Evolutionary conservation across 1,284 basidiomycete genomes (phyloP), one percentile per base, ranked within the genome.

Genomic region (Naganishia sp.): DNA sequence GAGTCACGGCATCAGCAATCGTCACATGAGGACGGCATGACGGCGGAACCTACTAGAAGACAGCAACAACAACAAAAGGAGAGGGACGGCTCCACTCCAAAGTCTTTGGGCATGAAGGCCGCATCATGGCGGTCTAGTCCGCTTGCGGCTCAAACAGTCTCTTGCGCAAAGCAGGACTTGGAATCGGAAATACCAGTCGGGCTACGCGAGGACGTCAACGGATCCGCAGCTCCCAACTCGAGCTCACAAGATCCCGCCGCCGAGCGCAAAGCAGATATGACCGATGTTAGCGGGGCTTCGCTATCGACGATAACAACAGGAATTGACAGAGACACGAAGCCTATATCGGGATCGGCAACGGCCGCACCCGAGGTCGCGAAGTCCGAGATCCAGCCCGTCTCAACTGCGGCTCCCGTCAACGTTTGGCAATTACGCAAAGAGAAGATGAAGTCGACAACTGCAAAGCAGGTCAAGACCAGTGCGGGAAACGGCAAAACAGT

Each of bases 391-490:
- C 28, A 25, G 55, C 13, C 51, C 3, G n/a, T 41, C n/a, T 15
- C 42, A 7, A 5, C 51, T 47, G 61, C 41, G 7, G 61, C 72
- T 2, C 57, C 66, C 9, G 71, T 75, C 35, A 77, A 79, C 63
- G 69, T 76, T 10, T 80, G 79, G 77, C 74, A 75, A 31, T 25
- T 73, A 47, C 65, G 76, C 49, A 77, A 74, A 68, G 76, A 76
- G 56, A 61, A 68, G 18, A 56, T 71, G 56, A 54, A 69, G 2
- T 60, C 71, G 45, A 47, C 52, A 63, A 23, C 41, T 63, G 11
- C 35, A 55, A 28, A 50, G 50, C 47, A 39, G 41, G 11, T 39
- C 10, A 51, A 50, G 17, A 15, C 13, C 2, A 42, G 18, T 35
- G 47, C 10, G 3, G 45, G 58, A 28, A 47, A 43, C 32, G 43